Conservation (phyloP, 2,329 filamentous ascomycete species). For the Penicillium sp. region DNA sequence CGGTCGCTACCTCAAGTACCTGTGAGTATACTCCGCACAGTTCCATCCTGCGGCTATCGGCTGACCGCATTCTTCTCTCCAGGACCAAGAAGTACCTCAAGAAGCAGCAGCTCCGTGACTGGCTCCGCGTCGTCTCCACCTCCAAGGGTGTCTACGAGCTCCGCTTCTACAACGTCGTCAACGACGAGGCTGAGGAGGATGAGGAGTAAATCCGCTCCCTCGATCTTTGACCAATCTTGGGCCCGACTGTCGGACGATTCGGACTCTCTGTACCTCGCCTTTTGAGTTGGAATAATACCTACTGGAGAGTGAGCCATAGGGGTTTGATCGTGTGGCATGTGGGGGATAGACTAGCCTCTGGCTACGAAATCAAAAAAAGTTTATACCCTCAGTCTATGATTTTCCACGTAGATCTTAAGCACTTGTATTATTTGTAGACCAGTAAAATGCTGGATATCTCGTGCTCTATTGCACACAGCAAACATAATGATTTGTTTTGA, state of each 20-base stretch:
- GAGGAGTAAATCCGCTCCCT: conserved; percentile 73
- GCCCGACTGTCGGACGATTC: conserved; percentile 15
- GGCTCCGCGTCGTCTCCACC: conserved; percentile 97
- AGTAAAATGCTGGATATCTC: too few species aligned
- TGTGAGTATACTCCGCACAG: conserved; percentile 60
- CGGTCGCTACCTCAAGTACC: conserved; percentile 99
- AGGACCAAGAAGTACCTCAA: conserved; percentile 99
- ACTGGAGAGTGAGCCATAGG: conserved; percentile 13
- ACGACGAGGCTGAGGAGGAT: conserved; percentile 96
- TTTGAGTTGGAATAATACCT: conserved; percentile 13
- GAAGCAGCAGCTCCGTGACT: conserved; percentile 99
- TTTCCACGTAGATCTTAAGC: too few species aligned
- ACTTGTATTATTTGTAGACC: too few species aligned
- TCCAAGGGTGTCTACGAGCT: conserved; percentile 98
- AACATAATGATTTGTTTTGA: not conserved
- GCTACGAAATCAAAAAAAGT: conserved; percentile 25
- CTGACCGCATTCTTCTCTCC: conserved; percentile 13
- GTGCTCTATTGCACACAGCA: too few species aligned
- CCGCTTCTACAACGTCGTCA: conserved; percentile 99
- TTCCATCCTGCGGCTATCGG: not conserved
- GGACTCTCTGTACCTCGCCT: conserved; percentile 10
- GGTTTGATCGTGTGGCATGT: conserved; percentile 13
- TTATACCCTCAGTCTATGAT: conserved; percentile 18
- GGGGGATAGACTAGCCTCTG: conserved; percentile 23
- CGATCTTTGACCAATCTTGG: conserved; percentile 10